phyloP scores from a whole-genome alignment of 2,329 filamentous ascomycete species.

The Aspergillus luchuensis region DNA sequence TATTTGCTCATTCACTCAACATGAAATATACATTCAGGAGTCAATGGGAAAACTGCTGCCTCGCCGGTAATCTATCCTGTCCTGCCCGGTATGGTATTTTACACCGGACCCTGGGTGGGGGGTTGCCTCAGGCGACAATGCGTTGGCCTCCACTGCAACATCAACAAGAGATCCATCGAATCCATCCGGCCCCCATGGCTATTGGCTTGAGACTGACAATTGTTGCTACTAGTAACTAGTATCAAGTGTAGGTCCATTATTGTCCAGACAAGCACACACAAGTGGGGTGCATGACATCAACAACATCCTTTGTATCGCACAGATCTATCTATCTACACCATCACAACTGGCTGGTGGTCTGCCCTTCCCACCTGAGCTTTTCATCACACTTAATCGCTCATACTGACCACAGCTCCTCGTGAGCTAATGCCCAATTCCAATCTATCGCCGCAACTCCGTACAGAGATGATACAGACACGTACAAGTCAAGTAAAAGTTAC shows the following conservation, averaged over 20 bases:
- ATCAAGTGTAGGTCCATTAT: too few relatives aligned
- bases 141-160: not conserved
- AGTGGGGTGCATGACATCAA: not conserved
- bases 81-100: not conserved
- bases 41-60: not conserved
- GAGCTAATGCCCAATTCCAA: not conserved
- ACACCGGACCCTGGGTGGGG: not conserved
- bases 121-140: constrained; percentile 2
- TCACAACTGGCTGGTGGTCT: not conserved
- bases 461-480: not conserved
- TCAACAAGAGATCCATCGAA: not conserved
- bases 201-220: not conserved
- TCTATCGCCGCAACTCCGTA: not conserved
- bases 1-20: not conserved
- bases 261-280: not conserved
- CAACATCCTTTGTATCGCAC: not conserved
- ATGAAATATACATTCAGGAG: not conserved
- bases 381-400: not conserved
- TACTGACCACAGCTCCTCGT: not conserved
- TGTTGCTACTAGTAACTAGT: not conserved
- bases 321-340: not conserved
- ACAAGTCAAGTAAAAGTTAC: not conserved
- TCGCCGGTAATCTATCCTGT: not conserved
- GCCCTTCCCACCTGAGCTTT: not conserved
- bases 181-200: not conserved